Percentiles rank a stretch among this genome's conserved stretches.
These are phyloP conservation scores for Sugiyamaella castrensis DNA, from an alignment of 1,139 yeast species.

Conservation along the genomic window DNA sequence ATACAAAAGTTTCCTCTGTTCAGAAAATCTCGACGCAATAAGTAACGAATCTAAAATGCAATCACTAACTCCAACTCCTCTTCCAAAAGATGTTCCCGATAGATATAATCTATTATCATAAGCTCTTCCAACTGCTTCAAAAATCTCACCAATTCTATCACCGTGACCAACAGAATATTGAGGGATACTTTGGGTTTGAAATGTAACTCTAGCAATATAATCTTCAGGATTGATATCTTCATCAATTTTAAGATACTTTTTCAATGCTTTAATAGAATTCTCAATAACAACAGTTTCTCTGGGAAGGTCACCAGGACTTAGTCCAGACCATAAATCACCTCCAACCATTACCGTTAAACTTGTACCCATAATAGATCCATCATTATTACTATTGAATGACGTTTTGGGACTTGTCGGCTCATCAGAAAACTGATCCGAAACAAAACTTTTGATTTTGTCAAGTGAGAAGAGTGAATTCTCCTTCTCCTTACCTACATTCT, in stretches of 20 bases:
- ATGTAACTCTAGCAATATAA: constrained; percentile 36
- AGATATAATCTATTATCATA: constrained; percentile 50
- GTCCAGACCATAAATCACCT: constrained; percentile 57
- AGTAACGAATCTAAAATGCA: constrained; percentile 64
- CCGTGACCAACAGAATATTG: constrained; percentile 75
- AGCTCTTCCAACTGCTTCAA: constrained; percentile 36
- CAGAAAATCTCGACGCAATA: constrained; percentile 46
- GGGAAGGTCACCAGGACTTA: constrained; percentile 41
- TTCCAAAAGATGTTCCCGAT: constrained; percentile 82
- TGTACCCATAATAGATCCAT: constrained; percentile 43
- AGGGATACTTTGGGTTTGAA: constrained; percentile 65
- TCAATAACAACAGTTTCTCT: constrained; percentile 45
- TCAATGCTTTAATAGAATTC: constrained; percentile 48
- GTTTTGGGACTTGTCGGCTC: background rate
- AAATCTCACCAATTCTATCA: constrained; percentile 43
- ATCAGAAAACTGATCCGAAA: constrained; percentile 17
- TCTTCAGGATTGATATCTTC: constrained; percentile 42
- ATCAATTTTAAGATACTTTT: constrained; percentile 44
- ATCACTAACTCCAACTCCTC: constrained; percentile 89
- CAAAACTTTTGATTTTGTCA: constrained; percentile 8
- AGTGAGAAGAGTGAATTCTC: background rate
- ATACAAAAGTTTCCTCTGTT: constrained; percentile 33
- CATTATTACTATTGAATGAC: background rate
- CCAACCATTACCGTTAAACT: constrained; percentile 90
- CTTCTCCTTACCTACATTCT: background rate